These are phyloP conservation scores for Puya raimondii DNA, from an alignment of 176 grass and related monocot genomes.

Conservation along the genomic window DNA sequence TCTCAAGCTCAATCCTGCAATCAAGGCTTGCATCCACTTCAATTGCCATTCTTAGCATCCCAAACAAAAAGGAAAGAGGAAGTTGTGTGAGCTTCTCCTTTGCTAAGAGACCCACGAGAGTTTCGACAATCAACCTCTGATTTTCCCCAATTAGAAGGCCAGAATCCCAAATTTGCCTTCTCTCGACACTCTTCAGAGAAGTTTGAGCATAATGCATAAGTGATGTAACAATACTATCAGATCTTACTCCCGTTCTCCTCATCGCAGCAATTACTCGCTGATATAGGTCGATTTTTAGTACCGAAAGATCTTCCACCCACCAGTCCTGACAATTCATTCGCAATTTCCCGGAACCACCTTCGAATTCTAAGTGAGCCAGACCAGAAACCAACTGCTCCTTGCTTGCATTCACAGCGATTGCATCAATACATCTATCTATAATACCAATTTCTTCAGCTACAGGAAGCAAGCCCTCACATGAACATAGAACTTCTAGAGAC, in stretches of 20 bases:
- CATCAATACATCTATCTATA: constrained; percentile 32
- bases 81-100: constrained; percentile 67
- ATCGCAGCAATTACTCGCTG: constrained; percentile 41
- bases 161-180: constrained; percentile 50
- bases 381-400: constrained; percentile 47
- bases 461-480: constrained; percentile 21
- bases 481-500: constrained; percentile 38
- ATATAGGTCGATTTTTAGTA: constrained; percentile 38
- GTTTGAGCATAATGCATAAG: constrained; percentile 50
- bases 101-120: constrained; percentile 55
- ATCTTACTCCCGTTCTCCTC: constrained; percentile 40
- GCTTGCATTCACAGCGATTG: constrained; percentile 42
- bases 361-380: constrained; percentile 35
- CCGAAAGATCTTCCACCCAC: constrained; percentile 47
- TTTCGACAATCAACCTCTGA: constrained; percentile 53
- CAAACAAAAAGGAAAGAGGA: constrained; percentile 73
- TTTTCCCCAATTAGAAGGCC: constrained; percentile 52
- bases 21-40: constrained; percentile 48
- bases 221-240: constrained; percentile 37
- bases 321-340: constrained; percentile 37
- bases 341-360: constrained; percentile 18
- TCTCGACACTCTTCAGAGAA: constrained; percentile 34
- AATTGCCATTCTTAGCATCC: constrained; percentile 89
- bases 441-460: constrained; percentile 29
- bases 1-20: constrained; percentile 72